These are phyloP conservation scores for Biscogniauxia mediterranea DNA, from an alignment of 2,329 filamentous ascomycete genomes.

Conservation along the genomic window DNA sequence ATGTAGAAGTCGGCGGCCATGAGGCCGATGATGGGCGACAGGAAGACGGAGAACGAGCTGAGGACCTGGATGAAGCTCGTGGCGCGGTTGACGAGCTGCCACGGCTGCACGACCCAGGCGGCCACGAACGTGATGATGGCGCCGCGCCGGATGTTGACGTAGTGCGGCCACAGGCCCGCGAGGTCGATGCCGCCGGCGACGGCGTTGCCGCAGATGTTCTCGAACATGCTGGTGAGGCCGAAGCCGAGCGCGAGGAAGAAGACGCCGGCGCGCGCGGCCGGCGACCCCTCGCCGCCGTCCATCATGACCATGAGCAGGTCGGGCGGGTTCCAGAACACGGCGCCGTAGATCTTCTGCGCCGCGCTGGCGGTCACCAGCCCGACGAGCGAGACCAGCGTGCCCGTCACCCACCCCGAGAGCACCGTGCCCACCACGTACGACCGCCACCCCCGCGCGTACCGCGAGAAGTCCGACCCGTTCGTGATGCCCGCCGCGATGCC, in stretches of 20 bases:
- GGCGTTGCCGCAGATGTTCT: conserved; percentile 39
- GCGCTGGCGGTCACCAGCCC: conserved; percentile 43
- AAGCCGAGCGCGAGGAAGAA: conserved; percentile 33
- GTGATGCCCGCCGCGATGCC: conserved; percentile 37
- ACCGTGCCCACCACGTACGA: conserved; percentile 40
- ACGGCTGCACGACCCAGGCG: conserved; percentile 32
- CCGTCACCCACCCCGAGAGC: conserved; percentile 38
- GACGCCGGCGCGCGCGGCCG: conserved; percentile 27
- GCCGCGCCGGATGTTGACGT: conserved; percentile 32
- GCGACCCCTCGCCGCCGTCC: conserved; percentile 40
- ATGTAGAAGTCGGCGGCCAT: conserved; percentile 38
- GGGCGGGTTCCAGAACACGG: conserved; percentile 46
- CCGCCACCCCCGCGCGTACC: conserved; percentile 37
- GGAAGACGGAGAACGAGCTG: conserved; percentile 41
- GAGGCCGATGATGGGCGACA: conserved; percentile 37
- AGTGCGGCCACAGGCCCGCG: conserved; percentile 30
- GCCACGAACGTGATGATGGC: conserved; percentile 32
- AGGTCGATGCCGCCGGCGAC: conserved; percentile 33
- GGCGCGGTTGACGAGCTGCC: conserved; percentile 32
- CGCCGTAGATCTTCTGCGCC: conserved; percentile 43
- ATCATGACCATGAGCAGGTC: conserved; percentile 45
- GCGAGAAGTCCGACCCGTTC: conserved; percentile 41
- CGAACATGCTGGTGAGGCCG: conserved; percentile 42
- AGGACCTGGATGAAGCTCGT: conserved; percentile 31
- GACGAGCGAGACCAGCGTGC: conserved; percentile 40